phyloP scores from a whole-genome alignment of 371 early-diverging fungal species.

The Lichtheimia corymbifera region DNA sequence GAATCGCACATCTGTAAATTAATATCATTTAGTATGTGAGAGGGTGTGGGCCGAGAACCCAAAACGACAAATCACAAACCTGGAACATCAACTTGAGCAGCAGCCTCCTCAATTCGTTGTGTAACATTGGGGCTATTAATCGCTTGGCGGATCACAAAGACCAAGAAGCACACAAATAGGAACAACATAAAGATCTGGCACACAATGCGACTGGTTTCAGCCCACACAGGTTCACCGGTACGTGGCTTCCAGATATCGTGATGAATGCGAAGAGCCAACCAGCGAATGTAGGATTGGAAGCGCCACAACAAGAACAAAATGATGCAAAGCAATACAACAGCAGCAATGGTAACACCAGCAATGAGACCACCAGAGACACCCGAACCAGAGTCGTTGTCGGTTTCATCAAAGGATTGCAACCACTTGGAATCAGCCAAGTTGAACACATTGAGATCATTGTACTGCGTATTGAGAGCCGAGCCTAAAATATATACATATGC shows the following conservation, averaged over 20 bases:
- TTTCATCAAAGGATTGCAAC: conserved; percentile 34
- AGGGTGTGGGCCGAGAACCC: background rate
- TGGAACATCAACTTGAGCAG: conserved; percentile 42
- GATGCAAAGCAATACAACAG: conserved; percentile 33
- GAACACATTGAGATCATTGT: conserved; percentile 48
- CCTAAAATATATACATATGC: conserved; percentile 18
- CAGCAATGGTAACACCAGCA: conserved; percentile 48
- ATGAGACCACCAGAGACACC: conserved; percentile 42
- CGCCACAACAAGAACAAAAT: conserved; percentile 47
- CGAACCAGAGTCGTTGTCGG: conserved; percentile 9
- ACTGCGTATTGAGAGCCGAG: conserved; percentile 35
- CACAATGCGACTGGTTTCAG: conserved; percentile 47
- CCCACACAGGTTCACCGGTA: conserved; percentile 56
- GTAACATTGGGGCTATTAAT: conserved; percentile 51
- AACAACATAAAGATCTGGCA: conserved; percentile 46
- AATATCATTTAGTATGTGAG: background rate
- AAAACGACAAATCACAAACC: conserved; percentile 14
- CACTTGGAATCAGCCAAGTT: conserved; percentile 24
- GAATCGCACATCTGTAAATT: conserved; percentile 42
- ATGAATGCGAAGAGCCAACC: conserved; percentile 41
- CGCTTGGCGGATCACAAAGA: conserved; percentile 50
- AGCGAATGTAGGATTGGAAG: conserved; percentile 41
- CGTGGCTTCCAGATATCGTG: conserved; percentile 54
- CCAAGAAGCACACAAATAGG: conserved; percentile 40
- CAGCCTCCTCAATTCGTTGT: conserved; percentile 38